Evolutionary conservation across 169 alveolate species (phyloP).

Genomic region (Cyclospora cayetanensis): DNA sequence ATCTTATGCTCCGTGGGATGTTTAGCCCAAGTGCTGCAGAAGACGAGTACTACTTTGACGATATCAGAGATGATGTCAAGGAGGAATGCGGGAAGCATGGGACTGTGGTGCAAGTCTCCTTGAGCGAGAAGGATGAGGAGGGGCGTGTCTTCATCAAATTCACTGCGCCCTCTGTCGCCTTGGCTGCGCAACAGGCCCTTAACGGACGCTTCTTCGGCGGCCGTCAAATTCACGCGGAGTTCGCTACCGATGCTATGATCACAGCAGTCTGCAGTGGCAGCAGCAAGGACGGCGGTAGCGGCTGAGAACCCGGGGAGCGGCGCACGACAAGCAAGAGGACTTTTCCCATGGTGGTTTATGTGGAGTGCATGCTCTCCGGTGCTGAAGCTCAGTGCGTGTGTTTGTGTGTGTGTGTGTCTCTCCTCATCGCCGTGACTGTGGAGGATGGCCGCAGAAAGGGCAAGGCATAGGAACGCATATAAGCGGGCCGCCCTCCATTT

Average conservation of each 20-base stretch:
- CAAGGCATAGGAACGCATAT: no score
- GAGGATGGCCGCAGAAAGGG: no score
- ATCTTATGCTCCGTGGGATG: conserved; percentile 16
- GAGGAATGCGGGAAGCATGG: conserved; percentile 91
- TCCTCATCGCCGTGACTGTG: no score
- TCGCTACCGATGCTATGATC: conserved; percentile 66
- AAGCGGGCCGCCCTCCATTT: no score
- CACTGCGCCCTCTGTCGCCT: conserved; percentile 48
- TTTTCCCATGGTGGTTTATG: no score
- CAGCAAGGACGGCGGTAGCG: conserved; percentile 18
- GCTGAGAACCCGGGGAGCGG: not conserved
- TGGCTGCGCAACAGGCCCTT: conserved; percentile 68
- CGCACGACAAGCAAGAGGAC: no score
- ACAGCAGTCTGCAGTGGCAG: conserved; percentile 52
- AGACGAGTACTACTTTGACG: conserved; percentile 77
- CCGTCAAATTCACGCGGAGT: conserved; percentile 62
- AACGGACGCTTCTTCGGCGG: conserved; percentile 73
- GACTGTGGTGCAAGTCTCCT: conserved; percentile 81
- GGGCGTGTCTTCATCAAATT: conserved; percentile 69
- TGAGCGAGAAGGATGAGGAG: conserved; percentile 74
- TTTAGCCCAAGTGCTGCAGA: conserved; percentile 57
- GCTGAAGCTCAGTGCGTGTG: no score
- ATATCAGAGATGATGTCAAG: conserved; percentile 88
- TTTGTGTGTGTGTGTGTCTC: no score
- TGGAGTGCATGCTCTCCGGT: no score